Conservation (phyloP, 2,329 filamentous ascomycete species). For the Aspergillus sp. region DNA sequence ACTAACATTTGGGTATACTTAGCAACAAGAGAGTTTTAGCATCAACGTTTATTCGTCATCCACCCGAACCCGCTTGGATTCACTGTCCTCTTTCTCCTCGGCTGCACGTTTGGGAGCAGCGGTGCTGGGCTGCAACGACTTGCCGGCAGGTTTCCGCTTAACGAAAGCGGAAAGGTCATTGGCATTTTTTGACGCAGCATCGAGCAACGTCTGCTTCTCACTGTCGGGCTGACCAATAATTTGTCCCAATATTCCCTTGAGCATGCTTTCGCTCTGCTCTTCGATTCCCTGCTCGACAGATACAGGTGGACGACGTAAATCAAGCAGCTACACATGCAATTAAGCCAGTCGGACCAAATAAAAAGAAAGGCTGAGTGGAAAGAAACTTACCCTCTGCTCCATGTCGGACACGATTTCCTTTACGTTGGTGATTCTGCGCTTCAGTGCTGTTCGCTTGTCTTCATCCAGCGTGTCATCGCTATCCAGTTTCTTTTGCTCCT, state of each 20-base stretch:
- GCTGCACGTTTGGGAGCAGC: slow-evolving; percentile 35
- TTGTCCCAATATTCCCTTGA: slow-evolving; percentile 62
- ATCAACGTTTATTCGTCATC: background rate
- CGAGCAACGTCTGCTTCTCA: slow-evolving; percentile 58
- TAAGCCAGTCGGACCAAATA: slow-evolving; percentile 6
- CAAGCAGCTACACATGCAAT: slow-evolving; percentile 50
- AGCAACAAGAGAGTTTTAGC: slow-evolving; percentile 1
- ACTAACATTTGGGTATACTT: slow-evolving; percentile 5
- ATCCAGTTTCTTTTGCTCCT: slow-evolving; percentile 55
- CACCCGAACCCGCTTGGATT: slow-evolving; percentile 33
- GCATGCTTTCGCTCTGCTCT: slow-evolving; percentile 45
- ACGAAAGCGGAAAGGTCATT: slow-evolving; percentile 65
- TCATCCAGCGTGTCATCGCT: slow-evolving; percentile 45
- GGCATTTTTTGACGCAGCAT: slow-evolving; percentile 59
- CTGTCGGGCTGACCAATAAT: slow-evolving; percentile 60
- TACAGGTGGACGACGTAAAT: slow-evolving; percentile 61
- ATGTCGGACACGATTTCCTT: slow-evolving; percentile 66
- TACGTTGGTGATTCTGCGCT: slow-evolving; percentile 60
- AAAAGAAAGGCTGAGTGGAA: background rate
- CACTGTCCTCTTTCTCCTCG: slow-evolving; percentile 26
- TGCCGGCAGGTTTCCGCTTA: slow-evolving; percentile 54
- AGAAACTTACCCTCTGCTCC: slow-evolving; percentile 57
- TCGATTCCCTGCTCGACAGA: slow-evolving; percentile 46
- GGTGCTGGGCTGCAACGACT: slow-evolving; percentile 19
- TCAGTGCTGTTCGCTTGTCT: slow-evolving; percentile 44